A percentile compares a stretch with the other conserved stretches of the same genome.
Evolutionary conservation across 495 filamentous ascomycete species (phyloP).

Genomic region (Cercophora newfieldiana): DNA sequence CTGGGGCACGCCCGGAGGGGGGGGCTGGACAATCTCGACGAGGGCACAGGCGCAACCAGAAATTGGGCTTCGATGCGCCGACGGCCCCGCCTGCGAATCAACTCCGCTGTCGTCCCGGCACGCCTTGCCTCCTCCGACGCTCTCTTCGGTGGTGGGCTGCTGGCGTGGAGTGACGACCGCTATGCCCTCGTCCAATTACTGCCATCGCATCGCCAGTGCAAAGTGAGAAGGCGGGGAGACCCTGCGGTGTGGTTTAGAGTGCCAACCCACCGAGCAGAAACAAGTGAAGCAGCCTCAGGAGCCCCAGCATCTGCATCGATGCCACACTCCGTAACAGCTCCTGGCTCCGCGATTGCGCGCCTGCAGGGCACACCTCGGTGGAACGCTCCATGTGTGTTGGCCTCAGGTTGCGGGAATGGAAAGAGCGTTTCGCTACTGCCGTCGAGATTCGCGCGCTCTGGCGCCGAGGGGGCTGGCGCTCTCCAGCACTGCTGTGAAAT

Average conservation of each 20-base stretch:
- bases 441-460: not conserved
- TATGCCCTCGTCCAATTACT: not conserved
- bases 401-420: not conserved
- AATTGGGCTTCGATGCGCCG: conserved; percentile 20
- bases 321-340: not conserved
- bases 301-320: conserved; percentile 1
- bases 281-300: not conserved
- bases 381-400: not conserved
- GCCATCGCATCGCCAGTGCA: not conserved
- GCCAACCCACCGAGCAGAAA: not conserved
- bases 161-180: not conserved
- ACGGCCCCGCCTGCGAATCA: conserved; percentile 20
- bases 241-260: not conserved
- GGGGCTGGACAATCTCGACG: conserved; percentile 21
- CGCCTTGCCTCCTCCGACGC: not conserved
- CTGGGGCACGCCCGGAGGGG: not conserved
- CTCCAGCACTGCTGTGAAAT: not conserved
- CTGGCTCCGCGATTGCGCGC: not conserved
- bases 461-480: not conserved
- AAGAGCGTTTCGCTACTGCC: conserved; percentile 1
- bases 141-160: not conserved
- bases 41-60: conserved; percentile 31
- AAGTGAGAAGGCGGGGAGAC: not conserved
- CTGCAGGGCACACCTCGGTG: not conserved
- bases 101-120: not conserved